Conservation (phyloP, 352 stramenopile genomes). For the Phytophthora litchii region DNA sequence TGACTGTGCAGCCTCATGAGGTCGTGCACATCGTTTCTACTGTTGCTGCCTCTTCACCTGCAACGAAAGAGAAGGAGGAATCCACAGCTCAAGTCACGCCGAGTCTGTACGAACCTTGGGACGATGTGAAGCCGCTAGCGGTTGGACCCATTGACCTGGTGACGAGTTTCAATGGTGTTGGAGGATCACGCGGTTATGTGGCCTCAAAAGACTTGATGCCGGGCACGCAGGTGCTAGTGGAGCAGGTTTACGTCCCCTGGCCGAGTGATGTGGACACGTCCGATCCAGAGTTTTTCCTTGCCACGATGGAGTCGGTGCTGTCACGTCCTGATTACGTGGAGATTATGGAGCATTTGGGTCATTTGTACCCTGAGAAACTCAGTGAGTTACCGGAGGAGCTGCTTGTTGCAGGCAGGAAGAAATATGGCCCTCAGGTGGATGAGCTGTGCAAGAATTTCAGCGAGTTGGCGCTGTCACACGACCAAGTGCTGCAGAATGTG, state of each 20-base stretch:
- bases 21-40: slow-evolving; percentile 25
- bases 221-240: slow-evolving; percentile 90
- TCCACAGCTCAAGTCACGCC: slow-evolving; percentile 19
- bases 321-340: slow-evolving; percentile 62
- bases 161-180: slow-evolving; percentile 56
- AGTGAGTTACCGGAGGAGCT: slow-evolving; percentile 63
- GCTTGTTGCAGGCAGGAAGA: slow-evolving; percentile 51
- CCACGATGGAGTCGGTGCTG: slow-evolving; percentile 89
- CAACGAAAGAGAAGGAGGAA: slow-evolving; percentile 12
- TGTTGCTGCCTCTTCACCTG: neutral
- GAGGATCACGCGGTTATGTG: slow-evolving; percentile 90
- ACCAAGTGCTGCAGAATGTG: slow-evolving; percentile 89
- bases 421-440: slow-evolving; percentile 64
- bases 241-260: slow-evolving; percentile 92
- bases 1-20: slow-evolving; percentile 29
- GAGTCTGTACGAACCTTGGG: slow-evolving; percentile 69
- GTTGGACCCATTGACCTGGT: slow-evolving; percentile 81
- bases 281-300: slow-evolving; percentile 83
- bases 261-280: slow-evolving; percentile 81
- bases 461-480: slow-evolving; percentile 49
- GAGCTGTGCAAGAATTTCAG: slow-evolving; percentile 59
- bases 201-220: slow-evolving; percentile 76
- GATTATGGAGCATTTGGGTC: slow-evolving; percentile 79
- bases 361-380: slow-evolving; percentile 89
- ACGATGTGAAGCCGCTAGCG: slow-evolving; percentile 81